Conservation (phyloP, 257 asterid species). For the Marsdenia floribunda region DNA sequence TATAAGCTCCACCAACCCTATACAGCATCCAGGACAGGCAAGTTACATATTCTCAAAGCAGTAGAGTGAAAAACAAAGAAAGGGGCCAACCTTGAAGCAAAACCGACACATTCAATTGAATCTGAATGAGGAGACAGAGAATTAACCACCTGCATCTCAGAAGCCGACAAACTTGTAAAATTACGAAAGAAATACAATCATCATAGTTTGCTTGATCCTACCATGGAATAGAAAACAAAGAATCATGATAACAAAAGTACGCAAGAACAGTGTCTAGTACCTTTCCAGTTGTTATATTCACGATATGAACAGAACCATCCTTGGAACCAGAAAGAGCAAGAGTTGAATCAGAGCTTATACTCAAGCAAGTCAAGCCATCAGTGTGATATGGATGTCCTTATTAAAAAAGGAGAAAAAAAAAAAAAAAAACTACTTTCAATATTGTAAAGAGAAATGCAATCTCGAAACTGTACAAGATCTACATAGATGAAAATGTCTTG, state of each 20-base stretch:
- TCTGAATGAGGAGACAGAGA: conserved; percentile 70
- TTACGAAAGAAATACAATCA: neutral
- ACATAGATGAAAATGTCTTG: neutral
- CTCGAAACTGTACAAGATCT: neutral
- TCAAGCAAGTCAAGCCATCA: conserved; percentile 78
- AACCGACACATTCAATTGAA: conserved; percentile 80
- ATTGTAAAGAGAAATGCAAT: neutral
- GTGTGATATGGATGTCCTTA: conserved; percentile 79
- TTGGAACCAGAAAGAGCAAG: conserved; percentile 79
- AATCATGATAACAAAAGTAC: neutral
- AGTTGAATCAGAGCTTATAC: conserved; percentile 67
- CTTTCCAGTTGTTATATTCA: conserved; percentile 72
- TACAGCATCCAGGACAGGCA: neutral
- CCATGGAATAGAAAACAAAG: neutral
- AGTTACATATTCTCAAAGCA: neutral
- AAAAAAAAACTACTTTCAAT: too few species aligned
- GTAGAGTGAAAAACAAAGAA: conserved; percentile 8
- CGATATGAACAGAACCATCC: conserved; percentile 68
- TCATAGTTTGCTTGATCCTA: neutral
- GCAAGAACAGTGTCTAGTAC: conserved; percentile 22
- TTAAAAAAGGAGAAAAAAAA: conserved; percentile 1
- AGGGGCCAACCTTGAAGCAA: conserved; percentile 58
- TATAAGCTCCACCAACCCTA: neutral
- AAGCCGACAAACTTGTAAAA: neutral
- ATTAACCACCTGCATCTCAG: conserved; percentile 56